phyloP scores from a whole-genome alignment of 225 moss, liverwort and hornwort genomes.

The Straminergon stramineum region DNA sequence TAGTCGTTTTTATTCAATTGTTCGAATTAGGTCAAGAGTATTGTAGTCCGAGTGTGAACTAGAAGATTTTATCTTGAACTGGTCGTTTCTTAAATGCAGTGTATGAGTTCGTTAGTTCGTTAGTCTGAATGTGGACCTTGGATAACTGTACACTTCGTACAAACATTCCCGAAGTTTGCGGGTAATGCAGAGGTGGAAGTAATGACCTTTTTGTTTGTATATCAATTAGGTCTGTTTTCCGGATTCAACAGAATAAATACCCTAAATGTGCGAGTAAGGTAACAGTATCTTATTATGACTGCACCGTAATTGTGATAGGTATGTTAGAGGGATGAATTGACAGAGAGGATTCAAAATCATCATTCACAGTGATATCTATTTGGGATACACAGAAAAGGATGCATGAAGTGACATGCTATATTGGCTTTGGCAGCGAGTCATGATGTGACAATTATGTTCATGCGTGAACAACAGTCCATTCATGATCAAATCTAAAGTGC shows the following conservation, averaged over 20 bases:
- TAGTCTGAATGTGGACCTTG: background rate
- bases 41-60: background rate
- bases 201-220: too few species aligned
- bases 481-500: background rate
- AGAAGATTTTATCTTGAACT: background rate
- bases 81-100: background rate
- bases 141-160: background rate
- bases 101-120: background rate
- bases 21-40: background rate
- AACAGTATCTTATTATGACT: background rate
- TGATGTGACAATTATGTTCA: background rate
- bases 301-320: background rate
- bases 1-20: background rate
- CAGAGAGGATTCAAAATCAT: background rate
- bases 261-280: too few species aligned
- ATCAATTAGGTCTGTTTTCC: background rate
- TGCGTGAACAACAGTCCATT: background rate
- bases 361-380: background rate
- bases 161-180: background rate
- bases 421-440: background rate
- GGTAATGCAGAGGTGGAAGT: background rate
- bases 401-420: background rate
- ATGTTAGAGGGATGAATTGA: background rate
- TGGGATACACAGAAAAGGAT: background rate
- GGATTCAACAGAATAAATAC: background rate